These are phyloP conservation scores for Pythium sp. DNA, from an alignment of 352 stramenopile genomes.

Conservation along the genomic window DNA sequence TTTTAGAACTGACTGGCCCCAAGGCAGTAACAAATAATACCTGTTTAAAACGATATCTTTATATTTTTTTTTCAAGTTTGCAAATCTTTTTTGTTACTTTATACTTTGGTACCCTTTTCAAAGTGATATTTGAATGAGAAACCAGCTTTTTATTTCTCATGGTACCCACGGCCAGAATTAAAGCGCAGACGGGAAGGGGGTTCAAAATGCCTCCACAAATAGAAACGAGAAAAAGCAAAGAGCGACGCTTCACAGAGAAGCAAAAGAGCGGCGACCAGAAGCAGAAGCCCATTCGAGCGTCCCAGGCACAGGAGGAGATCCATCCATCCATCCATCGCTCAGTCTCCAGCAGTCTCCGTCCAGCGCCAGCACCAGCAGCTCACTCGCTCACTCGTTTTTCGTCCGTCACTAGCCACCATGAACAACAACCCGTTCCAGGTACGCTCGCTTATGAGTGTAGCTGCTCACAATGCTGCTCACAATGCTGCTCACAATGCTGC, in stretches of 20 bases:
- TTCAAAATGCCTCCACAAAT: constrained; percentile 8
- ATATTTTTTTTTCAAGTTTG: neutral
- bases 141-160: neutral
- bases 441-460: neutral
- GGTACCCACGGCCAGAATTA: neutral
- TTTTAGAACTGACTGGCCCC: constrained; percentile 9
- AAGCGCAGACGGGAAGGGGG: neutral
- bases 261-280: neutral
- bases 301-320: neutral
- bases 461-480: neutral
- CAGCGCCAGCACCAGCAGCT: neutral
- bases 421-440: constrained; percentile 31
- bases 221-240: constrained; percentile 1
- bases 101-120: neutral
- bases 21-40: neutral
- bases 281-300: neutral
- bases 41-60: neutral
- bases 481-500: neutral
- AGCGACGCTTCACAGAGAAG: constrained; percentile 11
- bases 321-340: neutral
- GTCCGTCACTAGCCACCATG: constrained; percentile 8
- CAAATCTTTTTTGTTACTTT: rapidly evolving
- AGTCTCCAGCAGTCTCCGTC: constrained; percentile 4
- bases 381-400: neutral
- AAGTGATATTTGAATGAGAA: neutral